A percentile compares a stretch with the other conserved stretches of the same genome.
These are phyloP conservation scores for Coprinopsis cinerea DNA, from an alignment of 768 basidiomycete genomes.

Conservation along the genomic window DNA sequence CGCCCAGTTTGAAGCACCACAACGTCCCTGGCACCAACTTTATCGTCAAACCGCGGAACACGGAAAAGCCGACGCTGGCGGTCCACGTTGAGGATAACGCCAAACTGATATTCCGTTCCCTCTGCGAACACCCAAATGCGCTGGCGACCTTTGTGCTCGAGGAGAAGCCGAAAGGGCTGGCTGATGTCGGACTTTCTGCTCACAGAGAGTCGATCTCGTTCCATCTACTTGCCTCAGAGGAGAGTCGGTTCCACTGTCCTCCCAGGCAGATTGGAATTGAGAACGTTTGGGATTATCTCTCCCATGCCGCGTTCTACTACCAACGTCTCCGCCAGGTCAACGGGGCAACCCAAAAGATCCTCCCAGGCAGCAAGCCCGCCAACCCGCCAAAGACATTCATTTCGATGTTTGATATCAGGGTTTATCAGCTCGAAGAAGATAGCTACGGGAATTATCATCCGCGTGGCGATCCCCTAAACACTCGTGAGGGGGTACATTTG, in stretches of 20 bases:
- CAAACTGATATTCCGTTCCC: neutral
- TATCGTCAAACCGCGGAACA: neutral
- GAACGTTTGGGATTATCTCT: neutral
- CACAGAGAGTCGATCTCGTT: neutral
- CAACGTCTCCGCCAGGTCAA: neutral
- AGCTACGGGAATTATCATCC: too few relatives aligned
- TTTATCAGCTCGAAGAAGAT: neutral
- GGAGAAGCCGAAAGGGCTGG: neutral
- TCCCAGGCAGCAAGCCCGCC: neutral
- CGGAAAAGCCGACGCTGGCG: neutral
- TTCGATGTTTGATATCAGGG: neutral
- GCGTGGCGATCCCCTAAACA: neutral
- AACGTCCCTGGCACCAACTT: neutral
- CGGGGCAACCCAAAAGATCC: neutral
- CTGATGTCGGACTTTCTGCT: neutral
- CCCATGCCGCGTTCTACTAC: neutral
- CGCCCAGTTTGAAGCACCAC: neutral
- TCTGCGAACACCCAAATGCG: neutral
- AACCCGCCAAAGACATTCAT: neutral
- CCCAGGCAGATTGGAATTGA: neutral
- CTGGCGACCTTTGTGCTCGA: neutral
- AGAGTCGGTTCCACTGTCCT: neutral
- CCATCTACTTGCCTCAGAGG: neutral
- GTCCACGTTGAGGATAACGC: neutral
- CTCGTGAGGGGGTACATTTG: constrained; percentile 1